phyloP scores from a whole-genome alignment of 768 basidiomycete genomes.

The Suillus tomentosus region DNA sequence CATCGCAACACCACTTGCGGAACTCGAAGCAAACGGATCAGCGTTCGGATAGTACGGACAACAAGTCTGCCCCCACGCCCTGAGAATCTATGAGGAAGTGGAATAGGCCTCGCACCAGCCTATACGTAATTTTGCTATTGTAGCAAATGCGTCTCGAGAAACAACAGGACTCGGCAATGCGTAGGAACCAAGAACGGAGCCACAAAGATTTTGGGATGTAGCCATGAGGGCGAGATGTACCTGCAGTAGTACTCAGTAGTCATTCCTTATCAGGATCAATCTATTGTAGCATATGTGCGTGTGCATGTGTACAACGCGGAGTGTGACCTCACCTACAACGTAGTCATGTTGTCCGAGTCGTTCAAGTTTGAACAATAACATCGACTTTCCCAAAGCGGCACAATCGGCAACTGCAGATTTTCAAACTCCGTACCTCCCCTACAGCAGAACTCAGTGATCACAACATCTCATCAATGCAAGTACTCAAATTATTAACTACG shows the following conservation, averaged over 20 bases:
- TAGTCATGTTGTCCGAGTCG: constrained; percentile 15
- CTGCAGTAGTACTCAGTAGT: constrained; percentile 32
- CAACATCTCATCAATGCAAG: no score
- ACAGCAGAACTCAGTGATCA: no score
- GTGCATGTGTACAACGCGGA: neutral
- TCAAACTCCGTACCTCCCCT: no score
- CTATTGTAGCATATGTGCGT: neutral
- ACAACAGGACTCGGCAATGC: constrained; percentile 32
- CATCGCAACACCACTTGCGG: constrained; percentile 48
- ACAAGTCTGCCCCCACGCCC: constrained; percentile 42
- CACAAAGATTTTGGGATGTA: neutral
- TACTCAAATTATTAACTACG: no score
- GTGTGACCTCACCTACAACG: constrained; percentile 22
- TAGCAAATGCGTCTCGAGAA: constrained; percentile 30
- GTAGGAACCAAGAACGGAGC: constrained; percentile 23
- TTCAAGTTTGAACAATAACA: no score
- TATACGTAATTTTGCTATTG: constrained; percentile 30
- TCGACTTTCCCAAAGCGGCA: no score
- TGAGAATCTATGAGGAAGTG: constrained; percentile 49
- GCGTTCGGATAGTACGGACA: constrained; percentile 49
- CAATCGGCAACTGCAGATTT: no score
- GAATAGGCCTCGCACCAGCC: constrained; percentile 32
- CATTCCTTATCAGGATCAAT: constrained; percentile 26
- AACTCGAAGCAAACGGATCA: constrained; percentile 54
- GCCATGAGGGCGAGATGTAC: constrained; percentile 24